Conservation (phyloP, 208 protist species). For the Trypanosoma boissoni region DNA sequence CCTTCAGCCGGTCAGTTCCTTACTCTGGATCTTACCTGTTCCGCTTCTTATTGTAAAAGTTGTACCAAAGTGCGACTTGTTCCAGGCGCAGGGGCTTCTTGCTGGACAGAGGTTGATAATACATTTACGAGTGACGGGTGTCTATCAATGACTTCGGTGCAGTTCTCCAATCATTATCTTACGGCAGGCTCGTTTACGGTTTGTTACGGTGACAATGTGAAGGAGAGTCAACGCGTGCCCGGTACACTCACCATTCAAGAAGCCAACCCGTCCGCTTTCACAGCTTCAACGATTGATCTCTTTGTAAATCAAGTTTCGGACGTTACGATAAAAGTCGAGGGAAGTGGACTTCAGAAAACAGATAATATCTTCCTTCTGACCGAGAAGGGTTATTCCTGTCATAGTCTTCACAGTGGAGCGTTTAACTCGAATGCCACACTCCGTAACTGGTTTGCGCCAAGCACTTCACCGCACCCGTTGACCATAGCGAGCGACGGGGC, state of each 20-base stretch:
- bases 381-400: constrained; percentile 68
- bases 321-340: constrained; percentile 58
- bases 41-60: constrained; percentile 29
- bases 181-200: constrained; percentile 66
- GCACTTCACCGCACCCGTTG: constrained; percentile 51
- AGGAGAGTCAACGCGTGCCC: constrained; percentile 54
- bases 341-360: constrained; percentile 38
- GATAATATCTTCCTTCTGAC: constrained; percentile 78
- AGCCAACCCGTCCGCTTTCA: constrained; percentile 65
- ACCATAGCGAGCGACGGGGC: constrained; percentile 39
- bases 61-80: constrained; percentile 70
- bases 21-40: constrained; percentile 56
- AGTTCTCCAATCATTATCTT: constrained; percentile 74
- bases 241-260: constrained; percentile 45
- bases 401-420: constrained; percentile 67
- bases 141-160: constrained; percentile 37
- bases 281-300: constrained; percentile 34
- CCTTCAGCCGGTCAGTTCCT: constrained; percentile 73
- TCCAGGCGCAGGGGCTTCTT: constrained; percentile 49
- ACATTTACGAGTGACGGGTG: constrained; percentile 68
- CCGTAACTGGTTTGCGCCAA: constrained; percentile 58
- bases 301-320: constrained; percentile 74
- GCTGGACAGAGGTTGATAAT: constrained; percentile 42
- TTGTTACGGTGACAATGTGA: constrained; percentile 55
- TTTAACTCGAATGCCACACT: constrained; percentile 55